A percentile compares a stretch with the other conserved stretches of the same genome.
phyloP scores from a whole-genome alignment of 2,329 filamentous ascomycete genomes.

The Fusarium zealandicum region DNA sequence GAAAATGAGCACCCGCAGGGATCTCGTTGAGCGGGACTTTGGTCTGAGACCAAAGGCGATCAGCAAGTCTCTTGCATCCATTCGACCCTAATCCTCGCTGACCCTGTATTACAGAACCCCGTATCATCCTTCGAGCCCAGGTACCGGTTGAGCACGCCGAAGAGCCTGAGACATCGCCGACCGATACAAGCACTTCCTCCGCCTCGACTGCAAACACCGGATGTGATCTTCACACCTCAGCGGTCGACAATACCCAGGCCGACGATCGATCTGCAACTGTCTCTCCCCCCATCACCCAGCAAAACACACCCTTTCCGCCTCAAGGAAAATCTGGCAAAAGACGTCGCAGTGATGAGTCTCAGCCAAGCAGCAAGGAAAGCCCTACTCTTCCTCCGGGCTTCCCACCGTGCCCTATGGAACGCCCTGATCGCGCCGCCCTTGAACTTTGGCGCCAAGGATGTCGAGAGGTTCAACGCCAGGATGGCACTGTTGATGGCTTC shows the following conservation, averaged over 20 bases:
- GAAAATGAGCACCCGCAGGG: constrained; percentile 11
- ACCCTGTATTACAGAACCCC: background rate
- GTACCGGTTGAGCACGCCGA: constrained; percentile 5
- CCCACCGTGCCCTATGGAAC: constrained; percentile 21
- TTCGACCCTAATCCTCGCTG: background rate
- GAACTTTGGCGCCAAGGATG: constrained; percentile 34
- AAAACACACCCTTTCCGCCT: background rate
- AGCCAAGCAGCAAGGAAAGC: background rate
- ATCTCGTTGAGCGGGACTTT: constrained; percentile 16
- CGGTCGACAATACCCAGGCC: background rate
- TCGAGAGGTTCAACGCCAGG: constrained; percentile 12
- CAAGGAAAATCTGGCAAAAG: background rate
- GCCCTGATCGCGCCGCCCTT: constrained; percentile 3
- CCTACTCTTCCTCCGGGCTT: constrained; percentile 14
- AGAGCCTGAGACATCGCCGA: background rate
- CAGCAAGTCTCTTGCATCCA: background rate
- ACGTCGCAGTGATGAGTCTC: constrained; percentile 15
- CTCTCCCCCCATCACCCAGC: background rate
- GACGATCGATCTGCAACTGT: constrained; percentile 9
- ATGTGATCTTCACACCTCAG: background rate
- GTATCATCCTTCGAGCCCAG: background rate
- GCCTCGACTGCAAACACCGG: background rate
- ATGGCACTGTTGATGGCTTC: constrained; percentile 23
- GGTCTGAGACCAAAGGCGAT: constrained; percentile 11
- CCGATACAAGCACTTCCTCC: background rate